Base-by-base conservation (phyloP, 2,329 filamentous ascomycete genomes). In the Chaetothyriales sp. region DNA sequence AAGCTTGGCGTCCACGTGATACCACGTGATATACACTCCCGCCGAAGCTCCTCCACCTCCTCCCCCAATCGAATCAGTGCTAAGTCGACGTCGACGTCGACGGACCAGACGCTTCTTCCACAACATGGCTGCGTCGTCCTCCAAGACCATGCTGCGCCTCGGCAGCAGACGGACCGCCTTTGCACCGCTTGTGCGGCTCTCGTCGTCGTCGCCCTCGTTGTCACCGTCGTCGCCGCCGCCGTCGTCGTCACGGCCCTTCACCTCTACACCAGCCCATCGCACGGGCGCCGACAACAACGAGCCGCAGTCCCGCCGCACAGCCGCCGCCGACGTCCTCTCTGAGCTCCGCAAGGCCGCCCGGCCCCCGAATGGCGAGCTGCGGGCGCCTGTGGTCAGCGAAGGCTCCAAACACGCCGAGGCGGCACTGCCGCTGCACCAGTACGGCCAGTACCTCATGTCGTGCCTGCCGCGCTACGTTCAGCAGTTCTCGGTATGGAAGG, bases 401-500 rank as follows among this genome's bases (percentile, higher is more conserved):
- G 80, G 86, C 69, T 92, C 97, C 77, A 94, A 92, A 72, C 94
- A 89, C 72, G 77, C 84, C 67, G 83, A 86, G 66, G 92, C 90
- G 74, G 81, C 86, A 61, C 86, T 94, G 60, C 79, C 83, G 66
- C 76, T 97, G 66, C 92, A 98, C 77, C 85, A 82, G 65, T 98
- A 98, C 67, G 92, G 92, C 64, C 82, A 94, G 66, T 98, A 95
- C 79, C 74, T 98, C 65, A 90, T 98, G 81, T 89, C 89, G 61
- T 94, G 87, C 70, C 73, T 98, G 65, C 94, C 92, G 63, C 97
- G 95, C 77, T 95, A 95, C 72, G 81, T 98, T 63, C 94, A 98
- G 75, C 92, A 98, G 73, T 97, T 97, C 75, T 94, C 89, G 10
- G 90, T 98, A 51, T 98, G 92, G 92, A 98, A 98, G 75, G 92